phyloP scores from a whole-genome alignment of 164 flowering plant species.

The Chimonanthus praecox region DNA sequence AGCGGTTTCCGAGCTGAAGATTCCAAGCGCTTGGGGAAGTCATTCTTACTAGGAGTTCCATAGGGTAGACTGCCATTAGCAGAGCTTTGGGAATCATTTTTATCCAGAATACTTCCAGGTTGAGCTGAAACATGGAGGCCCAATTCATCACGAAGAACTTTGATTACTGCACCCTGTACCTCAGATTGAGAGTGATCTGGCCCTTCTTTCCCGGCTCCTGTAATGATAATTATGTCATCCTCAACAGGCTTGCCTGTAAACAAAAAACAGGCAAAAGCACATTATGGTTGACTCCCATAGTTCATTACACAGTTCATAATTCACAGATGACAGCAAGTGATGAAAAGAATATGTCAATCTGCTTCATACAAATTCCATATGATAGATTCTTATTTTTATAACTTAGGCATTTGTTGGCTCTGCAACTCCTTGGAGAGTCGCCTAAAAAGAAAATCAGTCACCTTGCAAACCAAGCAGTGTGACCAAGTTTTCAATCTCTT shows the following conservation, averaged over 20 bases:
- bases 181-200: slow-evolving; percentile 13
- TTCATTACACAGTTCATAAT: background rate
- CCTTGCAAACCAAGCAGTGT: background rate
- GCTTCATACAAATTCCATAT: background rate
- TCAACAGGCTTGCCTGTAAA: slow-evolving; percentile 17
- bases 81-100: slow-evolving; percentile 2
- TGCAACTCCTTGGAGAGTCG: background rate
- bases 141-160: slow-evolving; percentile 54
- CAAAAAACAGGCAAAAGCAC: background rate
- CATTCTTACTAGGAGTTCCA: slow-evolving; percentile 9
- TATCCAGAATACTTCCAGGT: slow-evolving; percentile 15
- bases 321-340: background rate
- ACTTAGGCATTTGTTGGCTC: background rate
- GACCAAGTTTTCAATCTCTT: background rate
- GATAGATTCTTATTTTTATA: too few relatives aligned
- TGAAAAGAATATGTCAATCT: background rate
- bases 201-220: slow-evolving; percentile 33
- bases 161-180: slow-evolving; percentile 47
- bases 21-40: slow-evolving; percentile 4
- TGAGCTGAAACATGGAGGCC: slow-evolving; percentile 50
- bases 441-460: background rate
- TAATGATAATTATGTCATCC: slow-evolving; percentile 59
- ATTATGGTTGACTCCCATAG: background rate
- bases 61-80: slow-evolving; percentile 6
- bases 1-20: slow-evolving; percentile 59